Base-by-base conservation (phyloP, 2,329 filamentous ascomycete genomes). In the Exophiala dermatitidis region DNA sequence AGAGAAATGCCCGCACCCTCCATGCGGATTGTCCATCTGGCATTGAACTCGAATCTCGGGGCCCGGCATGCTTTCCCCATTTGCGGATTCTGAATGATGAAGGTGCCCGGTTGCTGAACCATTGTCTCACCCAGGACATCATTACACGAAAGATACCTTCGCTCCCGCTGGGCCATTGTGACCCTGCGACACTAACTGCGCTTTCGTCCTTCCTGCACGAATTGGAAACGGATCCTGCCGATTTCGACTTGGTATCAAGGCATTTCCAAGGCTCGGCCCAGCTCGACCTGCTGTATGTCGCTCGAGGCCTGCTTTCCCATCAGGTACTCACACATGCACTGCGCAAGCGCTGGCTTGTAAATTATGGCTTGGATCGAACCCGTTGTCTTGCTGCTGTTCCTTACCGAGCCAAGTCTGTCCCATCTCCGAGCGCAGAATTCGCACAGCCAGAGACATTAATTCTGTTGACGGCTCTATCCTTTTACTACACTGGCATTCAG, bases 281-380 rank as follows among this genome's bases (percentile, higher is more conserved):
- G 9, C 58, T 0, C 45, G 45, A 41, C 3, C 46, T 57, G 1
- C 58, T 71, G 1, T 64, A 70, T 32, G 54, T 70, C 3, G 33
- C 69, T 4, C 57, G 67, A 2, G 69, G 84, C 0, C 69, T 87
- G 0, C 65, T 87, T 5, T 77, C 79, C 0, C 66, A 71, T 0
- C 77, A 80, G 0, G 69, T 86, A 0, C 60, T 87, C 0, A 60
- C 60, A 0, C 84, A 83, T 53, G 71, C 69, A 0, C 67, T 86
- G 0, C 66, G 76, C 9, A 86, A 86, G 60, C 70, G 83, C 1
- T 88, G 80, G 79, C 68, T 78, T 2, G 83, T 88, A 0, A 77
- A 85, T 50, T 88, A 83, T 54, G 83, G 84, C 0, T 69, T 79
- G 0, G 75, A 81, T 60, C 58, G 59, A 0, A 75, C 73, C 0